Evolutionary conservation across 331 rosid species (phyloP).

Genomic region (Pyrus hybrid): DNA sequence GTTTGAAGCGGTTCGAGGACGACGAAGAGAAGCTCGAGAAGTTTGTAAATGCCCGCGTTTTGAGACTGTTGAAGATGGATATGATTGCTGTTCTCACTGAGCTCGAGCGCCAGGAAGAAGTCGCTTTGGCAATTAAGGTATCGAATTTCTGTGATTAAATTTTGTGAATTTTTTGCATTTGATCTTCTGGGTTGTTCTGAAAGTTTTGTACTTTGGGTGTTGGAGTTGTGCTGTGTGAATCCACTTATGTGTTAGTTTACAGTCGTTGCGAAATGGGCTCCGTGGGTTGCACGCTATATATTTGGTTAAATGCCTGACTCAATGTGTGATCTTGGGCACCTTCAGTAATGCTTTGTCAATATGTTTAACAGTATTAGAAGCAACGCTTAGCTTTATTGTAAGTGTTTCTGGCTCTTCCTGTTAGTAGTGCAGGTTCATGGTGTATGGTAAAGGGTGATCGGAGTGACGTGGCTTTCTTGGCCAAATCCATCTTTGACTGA

Average conservation of each 20-base stretch:
- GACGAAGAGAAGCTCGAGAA: no score
- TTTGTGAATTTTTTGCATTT: neutral
- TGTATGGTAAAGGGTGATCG: neutral
- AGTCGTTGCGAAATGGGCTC: neutral
- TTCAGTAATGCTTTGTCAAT: no score
- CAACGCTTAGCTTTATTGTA: neutral
- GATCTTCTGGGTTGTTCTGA: neutral
- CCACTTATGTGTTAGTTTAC: neutral
- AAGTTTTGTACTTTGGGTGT: neutral
- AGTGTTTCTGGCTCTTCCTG: neutral
- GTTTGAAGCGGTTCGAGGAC: no score
- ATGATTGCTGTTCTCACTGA: slow-evolving; percentile 72
- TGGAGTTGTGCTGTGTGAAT: neutral
- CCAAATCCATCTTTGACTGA: neutral
- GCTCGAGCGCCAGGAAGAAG: slow-evolving; percentile 92
- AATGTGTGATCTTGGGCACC: no score
- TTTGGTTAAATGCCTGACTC: slow-evolving; percentile 33
- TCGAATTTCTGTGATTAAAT: neutral
- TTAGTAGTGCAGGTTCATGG: neutral
- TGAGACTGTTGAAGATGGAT: no score
- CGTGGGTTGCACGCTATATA: slow-evolving; percentile 23
- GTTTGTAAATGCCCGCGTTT: no score
- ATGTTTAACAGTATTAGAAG: neutral
- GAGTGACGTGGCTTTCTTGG: neutral
- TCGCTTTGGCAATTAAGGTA: slow-evolving; percentile 74